These are phyloP conservation scores for Dictyostelium citrinum DNA, from an alignment of 78 protist genomes.

Conservation along the genomic window DNA sequence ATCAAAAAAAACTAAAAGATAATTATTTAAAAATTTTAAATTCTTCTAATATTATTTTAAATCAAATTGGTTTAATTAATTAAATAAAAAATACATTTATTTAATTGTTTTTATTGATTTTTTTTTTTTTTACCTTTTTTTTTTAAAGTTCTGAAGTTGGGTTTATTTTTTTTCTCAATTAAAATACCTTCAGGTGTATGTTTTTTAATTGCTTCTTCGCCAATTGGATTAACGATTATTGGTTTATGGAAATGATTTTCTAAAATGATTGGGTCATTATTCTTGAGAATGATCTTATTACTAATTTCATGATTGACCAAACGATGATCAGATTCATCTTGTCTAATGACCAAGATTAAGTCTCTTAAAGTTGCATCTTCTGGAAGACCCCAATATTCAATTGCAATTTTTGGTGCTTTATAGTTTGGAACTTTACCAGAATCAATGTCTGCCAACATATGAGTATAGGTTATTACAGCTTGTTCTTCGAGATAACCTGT, in stretches of 20 bases:
- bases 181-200: not conserved
- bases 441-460: constrained; percentile 54
- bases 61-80: too few relatives aligned
- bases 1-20: not conserved
- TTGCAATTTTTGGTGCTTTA: constrained; percentile 88
- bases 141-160: not conserved
- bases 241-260: not conserved
- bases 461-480: constrained; percentile 13
- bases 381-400: constrained; percentile 83
- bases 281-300: not conserved
- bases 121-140: not conserved
- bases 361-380: constrained; percentile 85
- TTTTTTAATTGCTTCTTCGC: not conserved
- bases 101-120: not conserved
- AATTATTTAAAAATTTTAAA: not conserved
- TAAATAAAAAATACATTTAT: too few relatives aligned
- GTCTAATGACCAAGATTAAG: constrained; percentile 81
- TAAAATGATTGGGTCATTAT: not conserved
- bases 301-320: constrained; percentile 85
- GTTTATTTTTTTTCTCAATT: not conserved
- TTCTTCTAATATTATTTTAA: not conserved
- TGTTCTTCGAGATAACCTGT: constrained; percentile 79
- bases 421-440: constrained; percentile 21
- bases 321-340: constrained; percentile 91
- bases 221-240: not conserved